Conservation (phyloP, 768 basidiomycete genomes). For the Rubroboletus pulcherrimus region DNA sequence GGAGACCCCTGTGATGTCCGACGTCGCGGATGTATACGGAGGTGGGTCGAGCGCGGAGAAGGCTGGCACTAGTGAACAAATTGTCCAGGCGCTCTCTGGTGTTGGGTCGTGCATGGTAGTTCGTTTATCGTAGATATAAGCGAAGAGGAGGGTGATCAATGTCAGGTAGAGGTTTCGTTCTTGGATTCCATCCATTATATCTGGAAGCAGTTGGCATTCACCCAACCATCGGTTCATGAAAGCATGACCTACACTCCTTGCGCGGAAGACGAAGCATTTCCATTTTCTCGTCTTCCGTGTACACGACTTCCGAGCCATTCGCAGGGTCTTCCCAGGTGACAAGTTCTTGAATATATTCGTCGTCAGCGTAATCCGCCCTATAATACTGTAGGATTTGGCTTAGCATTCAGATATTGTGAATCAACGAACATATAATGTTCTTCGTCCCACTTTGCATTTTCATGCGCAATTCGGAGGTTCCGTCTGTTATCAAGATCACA, state of each 20-base stretch:
- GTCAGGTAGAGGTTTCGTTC: slow-evolving; percentile 64
- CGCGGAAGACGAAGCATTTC: slow-evolving; percentile 55
- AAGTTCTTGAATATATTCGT: slow-evolving; percentile 70
- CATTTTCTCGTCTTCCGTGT: slow-evolving; percentile 69
- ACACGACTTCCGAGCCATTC: slow-evolving; percentile 40
- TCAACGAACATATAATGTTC: slow-evolving; percentile 73
- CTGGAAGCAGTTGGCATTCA: slow-evolving; percentile 34
- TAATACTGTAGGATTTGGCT: slow-evolving; percentile 2
- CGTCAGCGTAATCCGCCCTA: slow-evolving; percentile 81
- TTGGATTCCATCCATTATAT: slow-evolving; percentile 55
- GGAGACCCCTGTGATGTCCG: slow-evolving; percentile 3
- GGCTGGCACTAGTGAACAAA: slow-evolving; percentile 64
- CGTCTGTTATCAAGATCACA: slow-evolving; percentile 50
- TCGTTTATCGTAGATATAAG: slow-evolving; percentile 78
- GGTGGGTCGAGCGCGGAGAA: slow-evolving; percentile 83
- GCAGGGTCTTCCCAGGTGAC: slow-evolving; percentile 63
- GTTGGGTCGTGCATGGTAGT: slow-evolving; percentile 79
- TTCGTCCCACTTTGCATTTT: slow-evolving; percentile 77
- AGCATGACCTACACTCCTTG: slow-evolving; percentile 45
- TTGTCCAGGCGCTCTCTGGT: slow-evolving; percentile 86
- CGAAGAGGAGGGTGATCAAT: slow-evolving; percentile 67
- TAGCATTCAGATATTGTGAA: slow-evolving; percentile 15
- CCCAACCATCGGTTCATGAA: neutral
- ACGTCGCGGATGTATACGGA: slow-evolving; percentile 36
- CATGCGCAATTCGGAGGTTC: slow-evolving; percentile 50